These are phyloP conservation scores for Mortierella sp. DNA, from an alignment of 371 early-diverging fungal species.

Conservation along the genomic window DNA sequence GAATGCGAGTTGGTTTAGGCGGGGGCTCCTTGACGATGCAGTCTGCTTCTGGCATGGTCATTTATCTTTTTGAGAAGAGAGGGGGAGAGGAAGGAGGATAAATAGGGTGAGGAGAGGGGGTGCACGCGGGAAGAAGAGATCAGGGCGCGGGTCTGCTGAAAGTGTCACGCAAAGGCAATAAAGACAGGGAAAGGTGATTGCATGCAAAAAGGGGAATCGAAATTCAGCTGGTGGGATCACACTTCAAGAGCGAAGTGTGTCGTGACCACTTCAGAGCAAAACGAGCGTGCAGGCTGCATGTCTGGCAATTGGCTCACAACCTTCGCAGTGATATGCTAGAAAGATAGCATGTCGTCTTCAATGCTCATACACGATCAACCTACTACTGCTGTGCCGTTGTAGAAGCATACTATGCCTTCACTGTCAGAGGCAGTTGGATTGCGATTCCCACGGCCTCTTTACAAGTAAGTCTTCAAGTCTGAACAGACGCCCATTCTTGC, in stretches of 20 bases:
- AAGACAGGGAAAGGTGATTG: not conserved
- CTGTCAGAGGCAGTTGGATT: not conserved
- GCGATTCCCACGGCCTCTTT: not conserved
- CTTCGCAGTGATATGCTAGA: too few species aligned
- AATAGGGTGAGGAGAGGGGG: not conserved
- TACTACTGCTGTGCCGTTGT: not conserved
- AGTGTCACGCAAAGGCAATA: not conserved
- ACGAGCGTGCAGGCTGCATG: not conserved
- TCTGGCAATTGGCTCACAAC: not conserved
- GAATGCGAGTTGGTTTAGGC: conserved; percentile 41
- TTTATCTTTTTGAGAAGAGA: not conserved
- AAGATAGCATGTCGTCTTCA: too few species aligned
- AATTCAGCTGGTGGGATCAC: not conserved
- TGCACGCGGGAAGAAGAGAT: not conserved
- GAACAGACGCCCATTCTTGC: not conserved
- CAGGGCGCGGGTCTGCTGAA: not conserved
- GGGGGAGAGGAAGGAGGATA: not conserved
- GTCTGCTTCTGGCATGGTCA: conserved; percentile 23
- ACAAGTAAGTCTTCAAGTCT: too few species aligned
- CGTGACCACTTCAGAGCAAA: not conserved
- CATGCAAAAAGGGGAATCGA: not conserved
- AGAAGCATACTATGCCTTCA: too few species aligned
- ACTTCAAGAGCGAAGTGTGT: not conserved
- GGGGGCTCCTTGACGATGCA: conserved; percentile 27
- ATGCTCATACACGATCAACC: not conserved